Evolutionary conservation across 495 filamentous ascomycete genomes (phyloP), one percentile per base, ranked within the genome.

Genomic region (Lasiosphaeria miniovina): DNA sequence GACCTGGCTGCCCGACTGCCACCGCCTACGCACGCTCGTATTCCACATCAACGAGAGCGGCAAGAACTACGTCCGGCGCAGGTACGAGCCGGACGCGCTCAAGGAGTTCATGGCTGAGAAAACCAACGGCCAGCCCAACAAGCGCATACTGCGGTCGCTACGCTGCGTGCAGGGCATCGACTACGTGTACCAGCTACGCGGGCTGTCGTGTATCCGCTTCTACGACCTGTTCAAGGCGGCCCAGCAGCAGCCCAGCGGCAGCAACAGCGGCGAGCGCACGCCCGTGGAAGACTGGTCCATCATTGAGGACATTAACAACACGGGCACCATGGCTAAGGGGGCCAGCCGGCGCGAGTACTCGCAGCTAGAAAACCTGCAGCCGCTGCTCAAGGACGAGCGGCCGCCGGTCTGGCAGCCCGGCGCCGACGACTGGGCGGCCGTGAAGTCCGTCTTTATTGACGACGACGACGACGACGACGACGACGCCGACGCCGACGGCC

Each of bases 101-200:
- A 56, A 60, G 0, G 2, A 57, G 1, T 54, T 64, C 31, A 64
- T 77, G 55, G 24, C 17, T 0, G 17, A 36, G 4, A 68, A 72
- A 36, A 78, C 71, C 0, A 34, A 48, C 3, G 61, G 55, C 0
- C 76, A 78, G 32, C 70, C 73, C 0, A 76, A 77, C 45, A 60
- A 31, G 6, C 68, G 76, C 6, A 62, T 46, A 11, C 59, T 41
- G 0, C 71, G 76, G 3, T 54, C 65, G 0, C 64, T 80, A 33
- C 64, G 74, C 1, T 69, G 55, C 0, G 38, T 76, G 0, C 74
- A 77, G 33, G 77, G 76, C 0, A 63, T 78, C 7, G 75, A 80
- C 36, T 74, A 63, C 32, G 52, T 80, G 14, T 67, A 66, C 40
- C 48, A 66, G 17, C 70, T 78, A 0, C 74, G 77, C 3, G 76